phyloP scores from a whole-genome alignment of 805 yeast species.

The Candida krabiensis region DNA sequence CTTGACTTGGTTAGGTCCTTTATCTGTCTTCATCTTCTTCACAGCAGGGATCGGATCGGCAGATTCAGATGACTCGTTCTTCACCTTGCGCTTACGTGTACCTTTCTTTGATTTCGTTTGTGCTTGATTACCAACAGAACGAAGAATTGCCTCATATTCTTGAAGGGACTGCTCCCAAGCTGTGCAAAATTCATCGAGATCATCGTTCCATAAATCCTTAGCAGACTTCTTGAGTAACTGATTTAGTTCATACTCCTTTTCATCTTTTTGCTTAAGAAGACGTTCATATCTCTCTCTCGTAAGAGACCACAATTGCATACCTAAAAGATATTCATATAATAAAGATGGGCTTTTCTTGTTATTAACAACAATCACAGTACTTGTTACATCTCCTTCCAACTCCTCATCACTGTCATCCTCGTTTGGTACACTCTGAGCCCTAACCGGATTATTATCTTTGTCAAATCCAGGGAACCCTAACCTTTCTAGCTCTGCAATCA shows the following conservation, averaged over 20 bases:
- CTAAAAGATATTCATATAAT: constrained; percentile 81
- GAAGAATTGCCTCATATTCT: constrained; percentile 62
- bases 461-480: constrained; percentile 76
- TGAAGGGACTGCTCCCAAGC: constrained; percentile 69
- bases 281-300: constrained; percentile 87
- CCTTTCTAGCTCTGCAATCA: constrained; percentile 62
- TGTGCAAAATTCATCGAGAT: constrained; percentile 69
- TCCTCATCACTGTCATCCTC: constrained; percentile 46
- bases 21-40: constrained; percentile 16
- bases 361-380: constrained; percentile 44
- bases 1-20: too few relatives aligned
- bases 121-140: constrained; percentile 45
- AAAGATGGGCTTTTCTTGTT: constrained; percentile 52
- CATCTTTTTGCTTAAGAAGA: constrained; percentile 69
- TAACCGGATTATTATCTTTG: constrained; percentile 64
- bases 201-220: constrained; percentile 85
- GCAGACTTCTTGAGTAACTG: constrained; percentile 65
- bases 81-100: constrained; percentile 32
- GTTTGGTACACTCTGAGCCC: constrained; percentile 37
- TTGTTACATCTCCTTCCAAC: constrained; percentile 35
- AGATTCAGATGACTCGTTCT: constrained; percentile 11
- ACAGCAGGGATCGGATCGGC: constrained; percentile 1
- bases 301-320: constrained; percentile 92
- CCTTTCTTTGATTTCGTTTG: constrained; percentile 41
- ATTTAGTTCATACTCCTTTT: constrained; percentile 70